Percentiles rank a stretch among this genome's conserved stretches.
Evolutionary conservation across 73 alveolate genomes (phyloP).

Genomic region (Blepharisma stoltei): DNA sequence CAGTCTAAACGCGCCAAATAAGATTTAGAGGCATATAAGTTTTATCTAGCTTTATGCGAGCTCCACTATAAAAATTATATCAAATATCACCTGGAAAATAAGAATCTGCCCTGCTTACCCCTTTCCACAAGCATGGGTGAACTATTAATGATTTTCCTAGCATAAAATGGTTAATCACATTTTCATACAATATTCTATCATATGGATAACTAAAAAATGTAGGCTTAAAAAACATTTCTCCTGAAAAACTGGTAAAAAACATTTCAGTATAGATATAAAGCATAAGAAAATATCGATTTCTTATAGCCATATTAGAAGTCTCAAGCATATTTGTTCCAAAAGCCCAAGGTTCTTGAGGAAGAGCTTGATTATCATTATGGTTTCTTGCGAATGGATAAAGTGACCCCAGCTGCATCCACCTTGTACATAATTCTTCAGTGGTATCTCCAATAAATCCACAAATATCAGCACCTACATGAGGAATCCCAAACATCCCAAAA

Average conservation of each 20-base stretch:
- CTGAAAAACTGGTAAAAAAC: conserved; percentile 50
- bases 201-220: conserved; percentile 79
- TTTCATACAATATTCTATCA: conserved; percentile 31
- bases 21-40: too few species aligned
- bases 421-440: conserved; percentile 64
- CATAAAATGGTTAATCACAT: conserved; percentile 35
- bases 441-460: conserved; percentile 90
- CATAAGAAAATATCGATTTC: conserved; percentile 78
- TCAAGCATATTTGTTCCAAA: neutral
- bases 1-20: too few species aligned
- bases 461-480: conserved; percentile 93
- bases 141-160: conserved; percentile 49
- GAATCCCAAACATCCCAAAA: conserved; percentile 94
- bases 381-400: conserved; percentile 89
- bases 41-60: too few species aligned
- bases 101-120: neutral
- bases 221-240: conserved; percentile 87
- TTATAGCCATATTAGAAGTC: conserved; percentile 64
- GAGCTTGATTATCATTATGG: conserved; percentile 56
- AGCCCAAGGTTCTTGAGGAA: conserved; percentile 44
- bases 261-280: conserved; percentile 78
- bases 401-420: conserved; percentile 81
- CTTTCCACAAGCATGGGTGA: conserved; percentile 30
- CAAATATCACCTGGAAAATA: conserved; percentile 22
- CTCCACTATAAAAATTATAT: conserved; percentile 10